Evolutionary conservation across 2,329 filamentous ascomycete species (phyloP).

Genomic region (Diatrype stigma): DNA sequence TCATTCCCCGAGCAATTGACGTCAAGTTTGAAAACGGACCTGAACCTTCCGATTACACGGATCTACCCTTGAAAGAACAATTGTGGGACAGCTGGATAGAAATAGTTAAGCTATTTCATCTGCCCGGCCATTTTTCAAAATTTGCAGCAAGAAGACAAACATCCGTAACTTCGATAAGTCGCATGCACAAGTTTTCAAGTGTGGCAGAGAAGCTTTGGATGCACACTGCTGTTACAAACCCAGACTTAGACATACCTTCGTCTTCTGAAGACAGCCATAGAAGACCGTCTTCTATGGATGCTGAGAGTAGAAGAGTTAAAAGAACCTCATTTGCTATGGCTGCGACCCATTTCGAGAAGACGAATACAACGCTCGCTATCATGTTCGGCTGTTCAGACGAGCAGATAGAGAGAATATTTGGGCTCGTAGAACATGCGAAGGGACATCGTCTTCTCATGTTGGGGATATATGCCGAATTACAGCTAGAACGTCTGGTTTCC

Average conservation of each 20-base stretch:
- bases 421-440: background rate
- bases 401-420: background rate
- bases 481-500: background rate
- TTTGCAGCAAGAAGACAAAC: background rate
- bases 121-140: slow-evolving; percentile 4
- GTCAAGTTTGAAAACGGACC: background rate
- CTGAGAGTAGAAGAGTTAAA: no score
- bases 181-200: background rate
- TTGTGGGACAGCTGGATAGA: background rate
- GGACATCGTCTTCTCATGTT: slow-evolving; percentile 4
- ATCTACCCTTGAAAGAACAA: background rate
- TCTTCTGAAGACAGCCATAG: no score
- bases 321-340: slow-evolving; percentile 3
- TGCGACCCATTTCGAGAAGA: slow-evolving; percentile 3
- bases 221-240: slow-evolving; percentile 1
- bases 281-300: no score
- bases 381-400: slow-evolving; percentile 3
- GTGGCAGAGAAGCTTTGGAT: background rate
- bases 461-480: slow-evolving; percentile 2
- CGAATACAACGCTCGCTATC: background rate
- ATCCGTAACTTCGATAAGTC: background rate
- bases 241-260: no score
- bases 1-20: slow-evolving; percentile 3
- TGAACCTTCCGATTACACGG: background rate
- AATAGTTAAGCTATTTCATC: background rate